Base-by-base conservation (phyloP, 2,329 filamentous ascomycete genomes). In the Hypoxylon sp. region DNA sequence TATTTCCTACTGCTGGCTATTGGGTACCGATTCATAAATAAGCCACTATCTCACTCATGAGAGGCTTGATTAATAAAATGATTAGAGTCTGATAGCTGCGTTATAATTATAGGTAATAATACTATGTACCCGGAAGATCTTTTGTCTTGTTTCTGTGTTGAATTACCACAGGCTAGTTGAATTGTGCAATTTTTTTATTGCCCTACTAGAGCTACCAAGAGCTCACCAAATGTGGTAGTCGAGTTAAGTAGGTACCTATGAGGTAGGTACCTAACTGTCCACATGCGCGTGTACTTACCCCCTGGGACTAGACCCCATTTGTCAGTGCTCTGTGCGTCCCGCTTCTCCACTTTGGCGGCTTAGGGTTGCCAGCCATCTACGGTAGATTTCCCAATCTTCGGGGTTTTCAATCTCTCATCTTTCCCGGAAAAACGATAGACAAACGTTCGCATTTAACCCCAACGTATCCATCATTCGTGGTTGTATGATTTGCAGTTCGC, bases 401-500 rank as follows among this genome's bases (percentile, higher is more conserved):
- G 25, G 25, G 25, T 13, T 49, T 36, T 19, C 43, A 34, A 34
- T 58, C 43, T 28, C 48, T 51, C 48, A 30, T 34, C 28, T 51
- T 56, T 34, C 19, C 9, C 25, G 13, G 14, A 3, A 13, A 32
- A n/a, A 25, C 32, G 34, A 41, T n/a, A 23, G 36, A 45, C 36
- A 2, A 32, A 45, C 38, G 45, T 28, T 55, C 25, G 25, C 36
- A 57, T 46, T 41, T 43, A 60, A 52, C 38, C 38, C 45, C 48
- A 46, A 34, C 48, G 17, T 14, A 59, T n/a, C 61, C 55, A 53
- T 43, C 55, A 49, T 49, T 59, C 38, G 3, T 32, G 14, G 30
- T 6, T 65, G 62, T 65, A 60, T 65, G 62, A 65, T 65, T 55
- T 21, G 43, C 62, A 25, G 56, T 13, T 38, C n/a, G 45, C 23